These are phyloP conservation scores for Manihot esculenta DNA, from an alignment of 441 rosid species.

Conservation along the genomic window DNA sequence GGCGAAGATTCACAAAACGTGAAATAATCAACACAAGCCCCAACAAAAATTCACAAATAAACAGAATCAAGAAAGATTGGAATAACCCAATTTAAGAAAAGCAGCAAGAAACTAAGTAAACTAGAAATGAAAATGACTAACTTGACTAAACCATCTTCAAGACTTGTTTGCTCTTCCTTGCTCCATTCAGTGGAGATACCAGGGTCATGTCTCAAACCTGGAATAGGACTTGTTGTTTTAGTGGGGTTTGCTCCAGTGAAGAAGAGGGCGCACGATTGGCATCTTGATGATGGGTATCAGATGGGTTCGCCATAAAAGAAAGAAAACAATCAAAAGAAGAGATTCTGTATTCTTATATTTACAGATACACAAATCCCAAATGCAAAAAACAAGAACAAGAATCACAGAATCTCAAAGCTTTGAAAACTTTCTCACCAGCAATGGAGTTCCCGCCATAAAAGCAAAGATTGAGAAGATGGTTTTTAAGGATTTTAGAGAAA, in stretches of 20 bases:
- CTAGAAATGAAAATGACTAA: constrained; percentile 26
- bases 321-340: neutral
- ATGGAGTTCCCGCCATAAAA: constrained; percentile 26
- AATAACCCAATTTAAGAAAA: constrained; percentile 9
- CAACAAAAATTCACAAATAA: constrained; percentile 4
- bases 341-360: neutral
- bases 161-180: constrained; percentile 51
- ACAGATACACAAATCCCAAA: constrained; percentile 1
- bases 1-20: constrained; percentile 4
- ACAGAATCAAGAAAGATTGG: neutral
- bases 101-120: neutral
- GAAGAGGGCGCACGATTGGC: constrained; percentile 41
- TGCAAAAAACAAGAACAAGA: no score
- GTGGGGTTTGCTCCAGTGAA: constrained; percentile 35
- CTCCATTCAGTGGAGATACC: constrained; percentile 62
- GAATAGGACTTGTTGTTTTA: constrained; percentile 33
- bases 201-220: constrained; percentile 49
- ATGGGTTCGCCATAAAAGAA: constrained; percentile 50
- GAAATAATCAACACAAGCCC: neutral
- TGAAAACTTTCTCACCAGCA: constrained; percentile 18
- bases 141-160: constrained; percentile 53
- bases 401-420: neutral
- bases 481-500: neutral
- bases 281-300: constrained; percentile 45
- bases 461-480: constrained; percentile 11